A percentile compares a stretch with the other conserved stretches of the same genome.
Evolutionary conservation across 2,329 filamentous ascomycete species (phyloP).

Genomic region (Chalaropsis ovoidea): DNA sequence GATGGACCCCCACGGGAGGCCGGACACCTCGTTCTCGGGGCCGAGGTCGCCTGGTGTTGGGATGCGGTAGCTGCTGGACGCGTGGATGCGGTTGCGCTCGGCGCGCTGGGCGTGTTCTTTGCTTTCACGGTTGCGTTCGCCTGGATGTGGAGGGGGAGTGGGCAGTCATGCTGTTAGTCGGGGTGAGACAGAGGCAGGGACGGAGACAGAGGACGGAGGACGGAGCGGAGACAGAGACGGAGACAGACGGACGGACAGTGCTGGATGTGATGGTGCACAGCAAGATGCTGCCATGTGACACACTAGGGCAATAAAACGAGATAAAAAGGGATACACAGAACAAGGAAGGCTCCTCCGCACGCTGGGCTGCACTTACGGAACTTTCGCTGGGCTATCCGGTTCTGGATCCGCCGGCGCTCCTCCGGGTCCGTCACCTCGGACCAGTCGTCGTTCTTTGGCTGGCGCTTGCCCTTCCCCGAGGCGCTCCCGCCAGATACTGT

Average conservation of each 20-base stretch:
- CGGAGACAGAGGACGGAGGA: not conserved
- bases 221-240: not conserved
- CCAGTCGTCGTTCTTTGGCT: slow-evolving; percentile 52
- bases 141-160: slow-evolving; percentile 34
- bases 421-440: slow-evolving; percentile 57
- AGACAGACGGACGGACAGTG: too few relatives aligned
- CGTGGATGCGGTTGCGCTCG: slow-evolving; percentile 51
- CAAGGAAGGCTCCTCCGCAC: too few relatives aligned
- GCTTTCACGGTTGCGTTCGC: slow-evolving; percentile 58
- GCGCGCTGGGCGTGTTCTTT: slow-evolving; percentile 57
- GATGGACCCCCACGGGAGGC: slow-evolving; percentile 62
- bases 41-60: slow-evolving; percentile 48
- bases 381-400: slow-evolving; percentile 64
- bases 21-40: slow-evolving; percentile 45
- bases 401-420: slow-evolving; percentile 64
- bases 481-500: slow-evolving; percentile 7
- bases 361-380: slow-evolving; percentile 50
- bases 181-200: not conserved
- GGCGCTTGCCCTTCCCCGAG: slow-evolving; percentile 33
- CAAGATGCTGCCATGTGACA: too few relatives aligned
- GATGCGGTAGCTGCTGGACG: slow-evolving; percentile 53
- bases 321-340: too few relatives aligned
- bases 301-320: too few relatives aligned
- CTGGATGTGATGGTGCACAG: too few relatives aligned
- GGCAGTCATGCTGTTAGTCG: not conserved